Conservation (phyloP, 805 yeast species). For the Yamadazyma laniorum region DNA sequence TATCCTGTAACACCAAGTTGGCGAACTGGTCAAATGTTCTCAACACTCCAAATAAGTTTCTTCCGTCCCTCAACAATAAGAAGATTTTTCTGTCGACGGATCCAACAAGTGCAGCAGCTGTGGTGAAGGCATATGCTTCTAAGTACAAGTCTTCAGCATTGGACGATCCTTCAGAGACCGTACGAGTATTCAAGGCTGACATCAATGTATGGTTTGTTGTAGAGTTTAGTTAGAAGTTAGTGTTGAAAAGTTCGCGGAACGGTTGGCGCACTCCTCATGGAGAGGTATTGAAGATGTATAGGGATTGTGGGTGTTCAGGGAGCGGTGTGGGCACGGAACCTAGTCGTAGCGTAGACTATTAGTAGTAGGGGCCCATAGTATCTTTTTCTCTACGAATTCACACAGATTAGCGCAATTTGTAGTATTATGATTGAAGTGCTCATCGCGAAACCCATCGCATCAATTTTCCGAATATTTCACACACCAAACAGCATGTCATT, state of each 20-base stretch:
- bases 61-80: conserved; percentile 86
- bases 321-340: no score
- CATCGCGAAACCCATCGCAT: not conserved
- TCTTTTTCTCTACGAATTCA: no score
- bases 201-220: not conserved
- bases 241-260: not conserved
- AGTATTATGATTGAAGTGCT: no score
- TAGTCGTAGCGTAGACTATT: no score
- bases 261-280: not conserved
- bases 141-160: conserved; percentile 58
- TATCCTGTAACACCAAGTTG: conserved; percentile 87
- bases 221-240: not conserved
- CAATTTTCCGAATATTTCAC: not conserved
- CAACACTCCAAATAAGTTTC: conserved; percentile 80
- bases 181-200: not conserved
- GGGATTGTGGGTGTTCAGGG: no score
- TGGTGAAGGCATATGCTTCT: conserved; percentile 80
- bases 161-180: conserved; percentile 18
- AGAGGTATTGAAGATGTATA: no score
- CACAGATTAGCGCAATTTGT: no score
- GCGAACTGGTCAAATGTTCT: conserved; percentile 96
- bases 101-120: conserved; percentile 88
- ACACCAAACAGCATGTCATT: conserved; percentile 52
- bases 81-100: conserved; percentile 81
- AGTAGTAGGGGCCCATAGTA: no score